Evolutionary conservation across 208 protist species (phyloP), one percentile per base, ranked within the genome.

Genomic region (Crithidia sp.): DNA sequence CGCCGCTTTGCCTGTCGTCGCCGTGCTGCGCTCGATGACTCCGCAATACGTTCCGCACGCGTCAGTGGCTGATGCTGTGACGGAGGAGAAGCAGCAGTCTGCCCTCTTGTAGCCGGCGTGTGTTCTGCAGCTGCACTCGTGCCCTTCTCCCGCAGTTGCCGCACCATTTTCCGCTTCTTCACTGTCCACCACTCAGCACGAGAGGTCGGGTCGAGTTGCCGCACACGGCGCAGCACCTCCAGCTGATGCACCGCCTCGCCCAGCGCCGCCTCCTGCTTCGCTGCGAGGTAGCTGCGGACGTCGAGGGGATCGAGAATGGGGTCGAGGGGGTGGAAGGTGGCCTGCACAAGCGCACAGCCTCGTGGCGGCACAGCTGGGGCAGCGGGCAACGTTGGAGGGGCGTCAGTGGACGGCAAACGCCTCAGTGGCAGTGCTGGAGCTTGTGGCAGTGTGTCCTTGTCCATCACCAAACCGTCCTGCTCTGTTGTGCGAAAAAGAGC

Each of bases 251-350:
- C 63, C 5, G 50, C 37, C 41, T 55, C 28, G 9, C 5, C 63
- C 37, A 47, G 50, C 45, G 39, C 45, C 19, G 7, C 17, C 45
- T 41, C 63, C 50, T 57, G 56, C 14, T 44, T 56, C 63, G 44
- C 19, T 36, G 39, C 63, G n/a, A 68, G 63, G 40, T 62, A 62
- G 40, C 28, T 62, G 39, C 57, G 40, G 5, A 47, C 57, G 45
- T 55, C 39, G 10, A 43, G 45, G 50, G 41, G 49, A 9, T 50
- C 50, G 37, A 68, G 37, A 17, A 68, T 19, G 5, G 63, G 63
- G 50, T 68, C 63, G 13, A 68, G 63, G 5, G 50, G 63, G 50
- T 68, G 50, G 50, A 68, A 68, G 54, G 55, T 62, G 55, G 67
- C 67, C 41, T 62, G 37, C 17, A 49, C 49, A 10, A 62, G 37